Percentiles rank a stretch among this genome's conserved stretches.
Conservation (phyloP, 2,329 filamentous ascomycete genomes). For the Paecilomyces fulvus region DNA sequence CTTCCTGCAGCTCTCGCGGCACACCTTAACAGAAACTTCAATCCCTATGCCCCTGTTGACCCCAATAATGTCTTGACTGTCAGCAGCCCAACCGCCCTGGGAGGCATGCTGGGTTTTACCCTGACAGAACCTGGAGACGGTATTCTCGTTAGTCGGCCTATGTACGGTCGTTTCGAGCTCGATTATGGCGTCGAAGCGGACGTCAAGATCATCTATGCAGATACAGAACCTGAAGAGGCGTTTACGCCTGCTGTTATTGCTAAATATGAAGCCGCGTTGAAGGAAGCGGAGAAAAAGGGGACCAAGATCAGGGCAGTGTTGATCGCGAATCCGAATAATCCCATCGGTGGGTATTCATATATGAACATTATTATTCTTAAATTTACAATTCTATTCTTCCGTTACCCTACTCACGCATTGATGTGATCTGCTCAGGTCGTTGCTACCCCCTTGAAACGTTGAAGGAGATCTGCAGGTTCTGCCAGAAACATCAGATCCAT, state of each 20-base stretch:
- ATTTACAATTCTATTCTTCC: background rate
- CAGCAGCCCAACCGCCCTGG: constrained; percentile 35
- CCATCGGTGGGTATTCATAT: constrained; percentile 33
- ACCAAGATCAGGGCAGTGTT: constrained; percentile 33
- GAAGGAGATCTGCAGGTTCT: constrained; percentile 40
- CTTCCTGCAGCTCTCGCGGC: constrained; percentile 34
- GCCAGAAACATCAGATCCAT: constrained; percentile 42
- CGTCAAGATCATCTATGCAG: constrained; percentile 30
- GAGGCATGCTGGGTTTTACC: constrained; percentile 35
- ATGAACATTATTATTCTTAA: constrained; percentile 31
- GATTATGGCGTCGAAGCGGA: constrained; percentile 41
- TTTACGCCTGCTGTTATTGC: constrained; percentile 25
- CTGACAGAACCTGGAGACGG: constrained; percentile 39
- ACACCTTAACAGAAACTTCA: constrained; percentile 36
- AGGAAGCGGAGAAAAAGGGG: constrained; percentile 21
- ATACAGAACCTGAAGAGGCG: constrained; percentile 29
- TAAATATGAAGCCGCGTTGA: constrained; percentile 31
- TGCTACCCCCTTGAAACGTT: constrained; percentile 39
- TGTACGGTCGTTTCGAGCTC: constrained; percentile 42
- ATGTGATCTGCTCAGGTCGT: constrained; percentile 39
- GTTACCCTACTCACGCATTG: constrained; percentile 4
- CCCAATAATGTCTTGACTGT: constrained; percentile 31
- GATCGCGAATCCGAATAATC: constrained; percentile 39
- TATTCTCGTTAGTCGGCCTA: constrained; percentile 38
- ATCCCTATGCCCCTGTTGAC: constrained; percentile 24